Percentiles rank a stretch among this genome's conserved stretches.
Evolutionary conservation across 495 filamentous ascomycete species (phyloP).

Genomic region (Aspergillus affinis): DNA sequence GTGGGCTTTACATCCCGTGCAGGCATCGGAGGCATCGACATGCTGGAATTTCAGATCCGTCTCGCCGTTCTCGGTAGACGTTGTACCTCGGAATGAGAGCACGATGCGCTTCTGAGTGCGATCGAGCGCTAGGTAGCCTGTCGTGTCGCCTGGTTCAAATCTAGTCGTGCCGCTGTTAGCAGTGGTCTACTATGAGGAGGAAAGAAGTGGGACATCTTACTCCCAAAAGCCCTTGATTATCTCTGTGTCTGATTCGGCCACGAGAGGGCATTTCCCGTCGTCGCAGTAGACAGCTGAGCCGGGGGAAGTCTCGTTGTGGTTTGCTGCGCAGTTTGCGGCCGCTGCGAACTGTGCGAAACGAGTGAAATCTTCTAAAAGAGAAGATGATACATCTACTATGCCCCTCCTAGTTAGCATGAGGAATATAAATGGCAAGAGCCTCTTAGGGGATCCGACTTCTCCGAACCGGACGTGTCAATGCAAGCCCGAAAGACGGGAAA

Average conservation of each 20-base stretch:
- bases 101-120: constrained; percentile 54
- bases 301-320: constrained; percentile 30
- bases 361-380: constrained; percentile 4
- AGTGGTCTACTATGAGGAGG: background rate
- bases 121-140: constrained; percentile 63
- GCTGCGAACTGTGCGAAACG: constrained; percentile 53
- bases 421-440: too few species aligned
- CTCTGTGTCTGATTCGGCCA: constrained; percentile 49
- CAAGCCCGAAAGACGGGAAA: background rate
- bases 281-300: constrained; percentile 49
- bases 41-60: constrained; percentile 45
- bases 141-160: constrained; percentile 47
- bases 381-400: constrained; percentile 7
- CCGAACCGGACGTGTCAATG: background rate
- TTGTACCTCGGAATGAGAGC: constrained; percentile 58
- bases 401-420: too few species aligned
- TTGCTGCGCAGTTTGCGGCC: constrained; percentile 57
- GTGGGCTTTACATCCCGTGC: constrained; percentile 40
- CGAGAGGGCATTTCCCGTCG: constrained; percentile 48
- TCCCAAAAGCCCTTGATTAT: constrained; percentile 52
- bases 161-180: background rate
- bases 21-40: constrained; percentile 15
- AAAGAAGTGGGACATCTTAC: constrained; percentile 30
- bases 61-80: constrained; percentile 59
- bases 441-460: background rate